A percentile compares a stretch with the other conserved stretches of the same genome.
These are phyloP conservation scores for Acmispon strigosus DNA, from an alignment of 306 rosid species.

Conservation along the genomic window DNA sequence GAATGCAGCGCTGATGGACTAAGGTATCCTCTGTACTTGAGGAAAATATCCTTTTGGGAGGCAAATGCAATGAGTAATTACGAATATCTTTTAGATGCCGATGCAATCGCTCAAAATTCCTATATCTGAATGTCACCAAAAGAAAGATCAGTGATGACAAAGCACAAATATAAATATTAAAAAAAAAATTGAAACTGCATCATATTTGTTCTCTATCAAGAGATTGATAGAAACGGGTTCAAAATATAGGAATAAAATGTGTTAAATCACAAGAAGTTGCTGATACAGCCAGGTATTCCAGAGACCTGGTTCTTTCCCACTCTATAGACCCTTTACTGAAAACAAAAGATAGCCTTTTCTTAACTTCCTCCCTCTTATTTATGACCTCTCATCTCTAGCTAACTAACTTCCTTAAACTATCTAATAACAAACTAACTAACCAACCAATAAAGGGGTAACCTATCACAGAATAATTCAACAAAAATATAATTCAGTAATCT, in stretches of 20 bases:
- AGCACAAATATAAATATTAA: constrained; percentile 2
- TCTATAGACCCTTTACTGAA: too few species aligned
- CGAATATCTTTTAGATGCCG: constrained; percentile 90
- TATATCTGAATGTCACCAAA: constrained; percentile 51
- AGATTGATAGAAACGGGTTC: neutral
- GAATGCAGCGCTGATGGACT: constrained; percentile 96
- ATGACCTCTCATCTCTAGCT: too few species aligned
- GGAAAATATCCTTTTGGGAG: constrained; percentile 97
- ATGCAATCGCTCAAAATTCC: constrained; percentile 96
- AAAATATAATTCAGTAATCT: neutral
- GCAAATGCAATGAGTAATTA: constrained; percentile 78
- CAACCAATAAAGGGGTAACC: too few species aligned
- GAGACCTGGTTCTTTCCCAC: too few species aligned
- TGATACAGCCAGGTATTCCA: too few species aligned
- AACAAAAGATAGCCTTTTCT: too few species aligned
- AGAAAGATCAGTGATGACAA: neutral
- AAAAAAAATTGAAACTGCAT: constrained; percentile 6
- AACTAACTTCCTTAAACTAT: too few species aligned
- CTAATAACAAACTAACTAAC: too few species aligned
- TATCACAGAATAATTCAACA: neutral
- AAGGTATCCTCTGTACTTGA: constrained; percentile 97
- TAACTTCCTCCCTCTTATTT: too few species aligned
- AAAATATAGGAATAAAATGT: too few species aligned
- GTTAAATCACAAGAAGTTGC: too few species aligned
- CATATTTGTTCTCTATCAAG: constrained; percentile 2